Evolutionary conservation across 2,329 filamentous ascomycete genomes (phyloP), one percentile per base, ranked within the genome.

Genomic region (Sclerotinia sclerotiorum): DNA sequence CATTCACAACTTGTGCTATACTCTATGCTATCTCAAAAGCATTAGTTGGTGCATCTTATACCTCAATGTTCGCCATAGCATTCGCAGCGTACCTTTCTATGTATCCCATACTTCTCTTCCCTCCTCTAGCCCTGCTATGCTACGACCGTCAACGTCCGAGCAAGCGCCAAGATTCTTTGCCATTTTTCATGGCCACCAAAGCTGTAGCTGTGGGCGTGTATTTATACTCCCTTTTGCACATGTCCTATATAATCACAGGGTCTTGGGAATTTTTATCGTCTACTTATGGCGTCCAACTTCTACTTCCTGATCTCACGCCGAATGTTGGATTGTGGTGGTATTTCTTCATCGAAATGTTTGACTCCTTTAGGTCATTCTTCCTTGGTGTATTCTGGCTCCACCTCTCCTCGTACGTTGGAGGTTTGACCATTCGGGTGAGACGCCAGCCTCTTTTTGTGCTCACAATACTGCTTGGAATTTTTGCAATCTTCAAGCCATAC

Each of bases 281-380:
- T 27, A 97, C 95, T 0, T 99, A 99, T 79, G 93, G 94, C 73
- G 92, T 97, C 58, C 94, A 97, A 74, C 85, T 99, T 49, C 88
- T 95, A 0, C 86, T 99, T 3, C 92, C 93, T 11, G 95, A 99
- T 77, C 84, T 99, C 52, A 96, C 94, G 0, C 95, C 95, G 17
- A 99, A 98, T 73, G 91, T 96, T 42, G 95, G 95, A 1, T 84
- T 99, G 1, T 99, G 95, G 95, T 99, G 95, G 95, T 99, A 99
- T 80, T 99, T 99, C 81, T 98, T 99, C 78, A 97, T 96, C 73
- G 94, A 99, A 78, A 99, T 99, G 88, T 99, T 99, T 78, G 95
- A 99, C 80, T 94, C 94, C 0, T 99, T 99, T 84, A 87, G 95
- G 51, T 90, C 91, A 74, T 99, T 99, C 84, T 99, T 98, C 84